phyloP scores from a whole-genome alignment of 2,329 filamentous ascomycete genomes.

The Botryotinia convoluta region DNA sequence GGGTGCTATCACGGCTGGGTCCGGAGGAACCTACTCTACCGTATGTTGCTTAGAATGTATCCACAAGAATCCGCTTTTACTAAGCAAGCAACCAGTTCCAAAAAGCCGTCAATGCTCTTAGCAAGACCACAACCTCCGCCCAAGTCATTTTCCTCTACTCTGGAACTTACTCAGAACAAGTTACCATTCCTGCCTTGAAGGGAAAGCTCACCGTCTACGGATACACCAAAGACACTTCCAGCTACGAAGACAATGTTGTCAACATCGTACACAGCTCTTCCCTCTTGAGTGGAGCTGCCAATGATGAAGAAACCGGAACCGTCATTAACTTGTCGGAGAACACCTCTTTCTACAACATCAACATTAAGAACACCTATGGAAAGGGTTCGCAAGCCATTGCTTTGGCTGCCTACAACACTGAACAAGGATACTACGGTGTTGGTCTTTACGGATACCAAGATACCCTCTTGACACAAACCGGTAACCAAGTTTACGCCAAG shows the following conservation, averaged over 20 bases:
- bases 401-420: conserved; percentile 48
- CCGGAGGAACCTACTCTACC: conserved; percentile 45
- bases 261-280: conserved; percentile 44
- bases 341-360: conserved; percentile 58
- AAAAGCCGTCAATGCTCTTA: conserved; percentile 51
- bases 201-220: conserved; percentile 54
- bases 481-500: conserved; percentile 54
- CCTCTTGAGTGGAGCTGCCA: conserved; percentile 42
- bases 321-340: conserved; percentile 43
- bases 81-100: conserved; percentile 41
- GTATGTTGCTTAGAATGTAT: conserved; percentile 30
- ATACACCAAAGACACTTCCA: conserved; percentile 47
- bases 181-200: conserved; percentile 48
- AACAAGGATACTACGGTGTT: conserved; percentile 57
- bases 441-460: conserved; percentile 57
- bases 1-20: conserved; percentile 48
- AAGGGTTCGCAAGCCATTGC: conserved; percentile 52
- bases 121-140: conserved; percentile 43
- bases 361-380: conserved; percentile 52
- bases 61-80: not conserved
- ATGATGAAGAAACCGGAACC: conserved; percentile 43
- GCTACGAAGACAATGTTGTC: conserved; percentile 51
- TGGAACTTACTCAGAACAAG: conserved; percentile 58
- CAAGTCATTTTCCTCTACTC: conserved; percentile 55
- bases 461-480: conserved; percentile 49